Percentiles rank a stretch among this genome's conserved stretches.
phyloP scores from a whole-genome alignment of 2,329 filamentous ascomycete species.

The Westerdykella aurantiaca region DNA sequence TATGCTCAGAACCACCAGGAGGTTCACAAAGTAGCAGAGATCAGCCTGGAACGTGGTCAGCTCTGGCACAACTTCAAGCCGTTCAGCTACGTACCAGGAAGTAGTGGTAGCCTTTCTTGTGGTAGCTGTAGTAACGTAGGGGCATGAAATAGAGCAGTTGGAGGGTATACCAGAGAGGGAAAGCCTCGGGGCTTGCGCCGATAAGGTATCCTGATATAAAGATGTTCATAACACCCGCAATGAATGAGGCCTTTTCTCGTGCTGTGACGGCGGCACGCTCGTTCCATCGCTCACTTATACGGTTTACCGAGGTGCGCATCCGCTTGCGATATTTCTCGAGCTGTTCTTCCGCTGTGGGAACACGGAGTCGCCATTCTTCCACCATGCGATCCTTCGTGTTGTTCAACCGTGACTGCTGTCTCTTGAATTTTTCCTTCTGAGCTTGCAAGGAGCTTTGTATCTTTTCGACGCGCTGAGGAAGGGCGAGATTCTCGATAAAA shows the following conservation, averaged over 20 bases:
- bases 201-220: constrained; percentile 94
- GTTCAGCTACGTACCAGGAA: not conserved
- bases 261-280: constrained; percentile 82
- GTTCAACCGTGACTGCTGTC: constrained; percentile 74
- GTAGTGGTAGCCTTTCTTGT: constrained; percentile 75
- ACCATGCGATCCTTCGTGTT: constrained; percentile 84
- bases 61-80: no score
- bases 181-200: constrained; percentile 75
- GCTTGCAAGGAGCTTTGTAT: constrained; percentile 75
- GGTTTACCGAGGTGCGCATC: constrained; percentile 85
- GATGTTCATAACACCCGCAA: constrained; percentile 93
- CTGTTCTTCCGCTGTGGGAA: constrained; percentile 85
- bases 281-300: constrained; percentile 78
- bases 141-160: constrained; percentile 96
- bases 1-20: constrained; percentile 72
- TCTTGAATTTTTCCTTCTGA: constrained; percentile 78
- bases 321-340: constrained; percentile 82
- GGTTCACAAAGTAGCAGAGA: constrained; percentile 96
- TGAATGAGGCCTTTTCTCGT: constrained; percentile 93
- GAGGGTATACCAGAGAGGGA: constrained; percentile 86
- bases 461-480: constrained; percentile 86
- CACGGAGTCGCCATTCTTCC: constrained; percentile 82
- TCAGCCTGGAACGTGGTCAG: constrained; percentile 81
- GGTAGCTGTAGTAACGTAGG: constrained; percentile 86
- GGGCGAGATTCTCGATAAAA: constrained; percentile 83